Percentiles rank a stretch among this genome's conserved stretches.
Conservation (phyloP, 768 basidiomycete species). For the Inosperma sp. region DNA sequence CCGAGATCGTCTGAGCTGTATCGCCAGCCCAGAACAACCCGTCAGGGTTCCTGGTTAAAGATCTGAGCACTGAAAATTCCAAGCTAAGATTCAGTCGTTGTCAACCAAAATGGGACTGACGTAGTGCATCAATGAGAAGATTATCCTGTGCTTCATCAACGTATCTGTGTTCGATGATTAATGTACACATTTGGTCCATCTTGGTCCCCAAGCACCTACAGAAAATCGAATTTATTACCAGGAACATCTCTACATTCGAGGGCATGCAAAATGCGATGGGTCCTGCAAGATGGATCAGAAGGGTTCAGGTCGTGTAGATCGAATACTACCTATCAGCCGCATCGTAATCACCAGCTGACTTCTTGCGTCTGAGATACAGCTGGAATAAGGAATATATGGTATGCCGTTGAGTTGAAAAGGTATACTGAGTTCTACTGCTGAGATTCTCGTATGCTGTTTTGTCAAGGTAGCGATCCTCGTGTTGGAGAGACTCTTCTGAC, state of each 20-base stretch:
- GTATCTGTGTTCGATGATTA: constrained; percentile 47
- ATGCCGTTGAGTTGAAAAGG: constrained; percentile 48
- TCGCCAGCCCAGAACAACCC: constrained; percentile 79
- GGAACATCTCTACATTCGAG: constrained; percentile 32
- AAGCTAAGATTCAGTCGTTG: neutral
- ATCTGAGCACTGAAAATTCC: constrained; percentile 47
- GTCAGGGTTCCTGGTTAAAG: constrained; percentile 55
- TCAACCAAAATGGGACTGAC: constrained; percentile 33
- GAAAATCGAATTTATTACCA: constrained; percentile 38
- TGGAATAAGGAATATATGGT: constrained; percentile 52
- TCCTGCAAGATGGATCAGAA: constrained; percentile 29
- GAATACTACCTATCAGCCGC: constrained; percentile 52
- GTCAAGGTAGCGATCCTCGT: constrained; percentile 38
- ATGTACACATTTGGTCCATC: constrained; percentile 64
- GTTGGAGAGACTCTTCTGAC: constrained; percentile 47
- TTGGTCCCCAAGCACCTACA: constrained; percentile 69
- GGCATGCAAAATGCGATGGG: constrained; percentile 45
- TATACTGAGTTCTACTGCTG: constrained; percentile 48
- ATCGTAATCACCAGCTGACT: constrained; percentile 42
- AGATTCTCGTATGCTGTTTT: constrained; percentile 42
- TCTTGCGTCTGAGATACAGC: constrained; percentile 46
- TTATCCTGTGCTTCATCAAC: constrained; percentile 75
- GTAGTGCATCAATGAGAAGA: constrained; percentile 55
- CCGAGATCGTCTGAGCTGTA: constrained; percentile 73
- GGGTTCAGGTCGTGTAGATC: neutral